Percentiles rank a stretch among this genome's conserved stretches.
Conservation (phyloP, 306 rosid species). For the Sicyos edulis region DNA sequence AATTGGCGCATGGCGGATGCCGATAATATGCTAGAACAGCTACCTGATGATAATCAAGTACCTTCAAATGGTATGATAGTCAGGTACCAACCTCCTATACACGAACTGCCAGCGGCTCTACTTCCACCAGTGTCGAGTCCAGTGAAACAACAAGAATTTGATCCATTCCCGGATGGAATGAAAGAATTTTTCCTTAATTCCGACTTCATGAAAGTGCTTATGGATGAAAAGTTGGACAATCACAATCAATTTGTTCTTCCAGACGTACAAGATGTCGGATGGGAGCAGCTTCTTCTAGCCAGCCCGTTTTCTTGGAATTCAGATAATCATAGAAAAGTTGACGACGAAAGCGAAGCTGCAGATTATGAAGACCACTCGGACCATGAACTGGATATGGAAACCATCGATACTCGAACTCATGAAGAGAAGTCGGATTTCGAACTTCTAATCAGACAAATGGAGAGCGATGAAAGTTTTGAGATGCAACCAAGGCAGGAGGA, state of each 20-base stretch:
- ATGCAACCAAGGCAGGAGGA: conserved; percentile 23
- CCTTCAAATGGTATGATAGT: conserved; percentile 55
- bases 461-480: conserved; percentile 32
- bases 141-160: conserved; percentile 35
- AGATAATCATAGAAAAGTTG: conserved; percentile 34
- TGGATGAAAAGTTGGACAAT: conserved; percentile 67
- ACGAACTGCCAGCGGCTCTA: conserved; percentile 35
- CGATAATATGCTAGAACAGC: conserved; percentile 41
- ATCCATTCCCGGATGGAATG: conserved; percentile 40
- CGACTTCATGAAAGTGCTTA: conserved; percentile 65
- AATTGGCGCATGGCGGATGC: conserved; percentile 65
- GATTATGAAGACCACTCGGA: conserved; percentile 27
- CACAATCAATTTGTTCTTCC: conserved; percentile 52
- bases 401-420: conserved; percentile 22
- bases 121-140: conserved; percentile 29
- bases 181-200: conserved; percentile 57
- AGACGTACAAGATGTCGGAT: conserved; percentile 50
- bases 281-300: conserved; percentile 66
- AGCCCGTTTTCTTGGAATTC: conserved; percentile 37
- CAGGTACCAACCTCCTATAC: conserved; percentile 53
- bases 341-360: conserved; percentile 27
- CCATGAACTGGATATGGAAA: conserved; percentile 46
- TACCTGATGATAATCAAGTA: conserved; percentile 30
- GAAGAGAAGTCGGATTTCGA: conserved; percentile 37
- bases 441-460: conserved; percentile 43